These are phyloP conservation scores for Lasiosphaeris hirsuta DNA, from an alignment of 495 filamentous ascomycete species.

Conservation along the genomic window DNA sequence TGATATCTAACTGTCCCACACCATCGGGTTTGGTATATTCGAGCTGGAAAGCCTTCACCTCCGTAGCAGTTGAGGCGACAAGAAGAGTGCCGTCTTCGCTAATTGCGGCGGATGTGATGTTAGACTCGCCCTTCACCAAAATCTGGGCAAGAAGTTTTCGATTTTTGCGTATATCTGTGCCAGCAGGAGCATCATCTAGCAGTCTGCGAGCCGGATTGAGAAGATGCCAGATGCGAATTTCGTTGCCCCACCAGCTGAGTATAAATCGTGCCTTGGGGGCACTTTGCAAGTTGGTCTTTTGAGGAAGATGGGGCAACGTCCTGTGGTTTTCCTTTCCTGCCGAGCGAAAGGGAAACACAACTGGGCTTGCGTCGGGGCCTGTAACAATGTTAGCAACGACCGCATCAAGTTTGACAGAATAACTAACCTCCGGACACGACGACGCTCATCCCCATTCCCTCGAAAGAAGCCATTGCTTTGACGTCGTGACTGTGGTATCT, in stretches of 20 bases:
- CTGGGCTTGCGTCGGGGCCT: constrained; percentile 83
- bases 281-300: constrained; percentile 65
- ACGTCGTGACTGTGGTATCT: constrained; percentile 90
- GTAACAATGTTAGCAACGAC: constrained; percentile 32
- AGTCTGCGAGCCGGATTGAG: constrained; percentile 45
- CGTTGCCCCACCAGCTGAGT: constrained; percentile 90
- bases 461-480: constrained; percentile 89
- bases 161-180: constrained; percentile 38
- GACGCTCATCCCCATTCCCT: constrained; percentile 77
- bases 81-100: constrained; percentile 71
- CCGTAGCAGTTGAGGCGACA: constrained; percentile 69
- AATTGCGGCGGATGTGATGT: constrained; percentile 77
- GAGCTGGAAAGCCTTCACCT: constrained; percentile 77
- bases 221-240: constrained; percentile 80
- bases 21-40: constrained; percentile 38
- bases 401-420: neutral
- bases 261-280: constrained; percentile 68
- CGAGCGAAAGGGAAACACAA: constrained; percentile 73
- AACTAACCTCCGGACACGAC: constrained; percentile 84
- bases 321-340: constrained; percentile 80
- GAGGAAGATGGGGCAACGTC: constrained; percentile 74
- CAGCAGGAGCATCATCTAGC: constrained; percentile 36
- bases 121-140: constrained; percentile 77
- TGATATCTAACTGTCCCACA: constrained; percentile 38
- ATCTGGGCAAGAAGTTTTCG: constrained; percentile 67